Conservation (phyloP, 352 stramenopile species). For the Phytophthora ramorum region DNA sequence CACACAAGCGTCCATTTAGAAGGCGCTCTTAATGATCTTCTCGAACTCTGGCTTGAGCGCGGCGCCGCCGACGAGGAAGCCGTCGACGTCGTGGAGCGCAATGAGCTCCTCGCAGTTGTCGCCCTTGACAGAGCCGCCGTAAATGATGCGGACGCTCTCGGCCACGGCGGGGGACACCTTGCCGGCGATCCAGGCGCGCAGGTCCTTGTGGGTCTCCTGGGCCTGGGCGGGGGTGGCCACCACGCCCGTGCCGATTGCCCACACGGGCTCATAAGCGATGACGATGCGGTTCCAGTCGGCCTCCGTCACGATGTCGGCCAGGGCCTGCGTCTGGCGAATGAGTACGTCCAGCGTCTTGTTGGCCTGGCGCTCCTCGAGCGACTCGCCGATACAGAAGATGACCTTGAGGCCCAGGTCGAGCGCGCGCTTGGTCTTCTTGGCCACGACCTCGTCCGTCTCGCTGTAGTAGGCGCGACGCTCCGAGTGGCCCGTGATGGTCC, state of each 20-base stretch:
- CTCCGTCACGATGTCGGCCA: conserved; percentile 85
- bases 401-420: conserved; percentile 86
- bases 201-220: conserved; percentile 88
- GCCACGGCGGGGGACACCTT: conserved; percentile 68
- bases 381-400: conserved; percentile 97
- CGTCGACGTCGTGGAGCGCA: conserved; percentile 77
- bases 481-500: conserved; percentile 87
- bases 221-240: conserved; percentile 94
- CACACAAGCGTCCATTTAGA: conserved; percentile 27
- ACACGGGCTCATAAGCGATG: conserved; percentile 96
- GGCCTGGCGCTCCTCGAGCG: conserved; percentile 82
- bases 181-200: conserved; percentile 64
- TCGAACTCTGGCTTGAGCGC: conserved; percentile 92
- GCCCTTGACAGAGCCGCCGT: conserved; percentile 89
- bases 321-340: conserved; percentile 92
- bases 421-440: conserved; percentile 89
- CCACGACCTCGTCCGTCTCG: conserved; percentile 92
- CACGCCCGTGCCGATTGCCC: conserved; percentile 95
- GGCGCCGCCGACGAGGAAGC: conserved; percentile 92
- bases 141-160: conserved; percentile 79
- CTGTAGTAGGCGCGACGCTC: conserved; percentile 85
- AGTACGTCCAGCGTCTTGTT: conserved; percentile 91
- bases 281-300: conserved; percentile 79
- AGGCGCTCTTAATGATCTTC: conserved; percentile 70
- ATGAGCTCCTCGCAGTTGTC: conserved; percentile 89